Conservation (phyloP, 768 basidiomycete genomes). For the Lactarius pseudohatsudake region DNA sequence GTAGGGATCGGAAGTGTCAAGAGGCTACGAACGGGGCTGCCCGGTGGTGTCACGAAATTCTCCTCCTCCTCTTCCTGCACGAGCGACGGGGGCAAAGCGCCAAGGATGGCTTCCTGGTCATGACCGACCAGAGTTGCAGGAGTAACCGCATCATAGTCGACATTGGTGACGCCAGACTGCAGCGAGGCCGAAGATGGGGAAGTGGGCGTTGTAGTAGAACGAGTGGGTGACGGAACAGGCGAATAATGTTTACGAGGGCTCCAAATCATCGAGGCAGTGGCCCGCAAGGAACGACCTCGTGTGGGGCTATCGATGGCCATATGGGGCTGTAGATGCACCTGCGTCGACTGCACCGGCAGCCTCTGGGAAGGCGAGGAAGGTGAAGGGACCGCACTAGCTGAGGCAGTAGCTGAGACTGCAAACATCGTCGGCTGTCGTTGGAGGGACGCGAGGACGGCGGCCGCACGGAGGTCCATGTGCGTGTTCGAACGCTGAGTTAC, state of each 20-base stretch:
- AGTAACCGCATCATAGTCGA: neutral
- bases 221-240: constrained; percentile 22
- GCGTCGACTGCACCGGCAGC: neutral
- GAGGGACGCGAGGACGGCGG: neutral
- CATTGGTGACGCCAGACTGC: constrained; percentile 12
- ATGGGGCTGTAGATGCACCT: constrained; percentile 1
- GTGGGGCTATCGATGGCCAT: neutral
- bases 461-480: constrained; percentile 10
- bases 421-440: constrained; percentile 1
- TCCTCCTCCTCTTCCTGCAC: constrained; percentile 28
- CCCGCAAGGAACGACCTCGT: constrained; percentile 20
- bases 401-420: constrained; percentile 7
- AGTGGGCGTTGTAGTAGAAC: constrained; percentile 12
- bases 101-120: constrained; percentile 10
- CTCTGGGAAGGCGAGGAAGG: constrained; percentile 5
- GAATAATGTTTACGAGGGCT: constrained; percentile 9
- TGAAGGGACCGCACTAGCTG: neutral
- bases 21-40: constrained; percentile 20
- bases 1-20: constrained; percentile 10
- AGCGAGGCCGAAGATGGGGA: constrained; percentile 18
- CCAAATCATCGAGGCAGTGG: constrained; percentile 22
- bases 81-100: constrained; percentile 11
- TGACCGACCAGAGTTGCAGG: neutral
- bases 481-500: neutral
- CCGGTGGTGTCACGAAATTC: constrained; percentile 24